Evolutionary conservation across 2,329 filamentous ascomycete genomes (phyloP).

Genomic region (Aureobasidium sp.): DNA sequence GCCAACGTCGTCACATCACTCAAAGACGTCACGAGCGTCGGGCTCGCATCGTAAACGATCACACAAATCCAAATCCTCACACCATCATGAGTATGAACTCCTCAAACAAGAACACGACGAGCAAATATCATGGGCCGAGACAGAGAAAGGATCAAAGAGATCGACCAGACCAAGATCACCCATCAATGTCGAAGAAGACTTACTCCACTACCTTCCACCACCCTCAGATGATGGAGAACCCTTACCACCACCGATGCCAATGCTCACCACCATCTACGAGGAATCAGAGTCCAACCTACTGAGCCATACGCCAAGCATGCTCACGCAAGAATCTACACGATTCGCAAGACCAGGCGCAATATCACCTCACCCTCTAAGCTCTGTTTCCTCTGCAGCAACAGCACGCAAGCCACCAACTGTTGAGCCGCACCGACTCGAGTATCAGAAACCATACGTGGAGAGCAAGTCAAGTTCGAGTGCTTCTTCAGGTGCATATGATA

Average conservation of each 20-base stretch:
- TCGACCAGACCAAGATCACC: background rate
- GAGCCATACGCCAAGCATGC: background rate
- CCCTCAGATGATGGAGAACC: background rate
- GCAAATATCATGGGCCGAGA: background rate
- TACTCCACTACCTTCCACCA: background rate
- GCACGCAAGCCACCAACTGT: background rate
- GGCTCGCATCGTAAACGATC: background rate
- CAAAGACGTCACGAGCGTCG: background rate
- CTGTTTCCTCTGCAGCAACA: background rate
- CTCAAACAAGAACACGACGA: background rate
- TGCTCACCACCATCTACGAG: background rate
- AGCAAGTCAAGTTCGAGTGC: background rate
- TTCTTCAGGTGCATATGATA: background rate
- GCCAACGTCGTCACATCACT: background rate
- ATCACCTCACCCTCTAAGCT: conserved; percentile 8
- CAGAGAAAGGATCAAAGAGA: background rate
- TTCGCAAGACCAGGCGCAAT: conserved; percentile 5
- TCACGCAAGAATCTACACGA: background rate
- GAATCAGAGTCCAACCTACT: background rate
- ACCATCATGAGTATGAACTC: background rate
- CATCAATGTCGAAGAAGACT: background rate
- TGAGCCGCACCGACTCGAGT: background rate
- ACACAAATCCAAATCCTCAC: background rate
- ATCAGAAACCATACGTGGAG: background rate
- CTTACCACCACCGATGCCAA: background rate